phyloP scores from a whole-genome alignment of 495 filamentous ascomycete genomes.

The Penicillium fimorum region DNA sequence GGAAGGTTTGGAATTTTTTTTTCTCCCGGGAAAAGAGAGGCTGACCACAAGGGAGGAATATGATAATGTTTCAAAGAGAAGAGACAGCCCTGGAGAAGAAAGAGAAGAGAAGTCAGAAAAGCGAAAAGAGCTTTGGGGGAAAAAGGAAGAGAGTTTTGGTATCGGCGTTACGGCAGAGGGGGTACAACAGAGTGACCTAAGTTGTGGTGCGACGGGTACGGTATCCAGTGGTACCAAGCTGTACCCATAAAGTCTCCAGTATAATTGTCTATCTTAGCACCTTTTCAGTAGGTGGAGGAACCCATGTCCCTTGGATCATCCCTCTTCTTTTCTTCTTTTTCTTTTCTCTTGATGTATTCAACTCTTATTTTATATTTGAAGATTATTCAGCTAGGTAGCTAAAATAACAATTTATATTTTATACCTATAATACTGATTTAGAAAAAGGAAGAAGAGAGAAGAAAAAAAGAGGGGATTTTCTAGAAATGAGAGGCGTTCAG shows the following conservation, averaged over 20 bases:
- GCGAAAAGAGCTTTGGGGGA: slow-evolving; percentile 14
- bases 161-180: slow-evolving; percentile 17
- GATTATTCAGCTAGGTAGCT: not conserved
- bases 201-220: not conserved
- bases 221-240: slow-evolving; percentile 8
- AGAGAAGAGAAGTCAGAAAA: slow-evolving; percentile 14
- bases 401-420: not conserved
- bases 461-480: slow-evolving; percentile 14
- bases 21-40: not conserved
- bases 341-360: not conserved
- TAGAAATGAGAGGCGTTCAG: slow-evolving; percentile 7
- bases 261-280: slow-evolving; percentile 25
- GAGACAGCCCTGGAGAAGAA: slow-evolving; percentile 5
- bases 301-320: slow-evolving; percentile 27
- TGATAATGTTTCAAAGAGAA: slow-evolving; percentile 1
- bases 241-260: slow-evolving; percentile 11
- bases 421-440: not conserved
- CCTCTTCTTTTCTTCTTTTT: slow-evolving; percentile 9
- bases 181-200: slow-evolving; percentile 11
- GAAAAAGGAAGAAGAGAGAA: slow-evolving; percentile 4
- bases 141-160: slow-evolving; percentile 19
- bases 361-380: too few species aligned
- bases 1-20: not conserved
- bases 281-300: slow-evolving; percentile 26
- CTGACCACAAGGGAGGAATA: not conserved